A percentile compares a stretch with the other conserved stretches of the same genome.
phyloP scores from a whole-genome alignment of 495 filamentous ascomycete genomes.

The Podospora comata region DNA sequence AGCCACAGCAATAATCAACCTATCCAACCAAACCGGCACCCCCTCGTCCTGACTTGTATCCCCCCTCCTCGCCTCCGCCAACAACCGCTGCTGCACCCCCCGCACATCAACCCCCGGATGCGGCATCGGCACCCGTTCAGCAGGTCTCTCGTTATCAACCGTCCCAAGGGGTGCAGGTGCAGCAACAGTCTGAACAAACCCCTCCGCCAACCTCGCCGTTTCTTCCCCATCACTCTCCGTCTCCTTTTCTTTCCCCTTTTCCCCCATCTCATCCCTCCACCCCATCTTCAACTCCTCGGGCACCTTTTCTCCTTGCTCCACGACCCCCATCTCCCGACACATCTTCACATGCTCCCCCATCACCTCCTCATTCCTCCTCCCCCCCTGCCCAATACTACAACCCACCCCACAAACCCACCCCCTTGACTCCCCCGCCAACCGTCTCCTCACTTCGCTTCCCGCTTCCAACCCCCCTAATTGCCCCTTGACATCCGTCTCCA shows the following conservation, averaged over 20 bases:
- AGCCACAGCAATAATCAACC: slow-evolving; percentile 53
- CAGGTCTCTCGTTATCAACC: no score
- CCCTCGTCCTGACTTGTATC: slow-evolving; percentile 2
- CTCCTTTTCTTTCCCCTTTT: slow-evolving; percentile 14
- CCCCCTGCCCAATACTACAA: slow-evolving; percentile 47
- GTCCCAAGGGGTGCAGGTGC: no score
- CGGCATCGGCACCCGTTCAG: slow-evolving; percentile 7
- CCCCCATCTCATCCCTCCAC: slow-evolving; percentile 50
- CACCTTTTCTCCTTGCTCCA: slow-evolving; percentile 49
- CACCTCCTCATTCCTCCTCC: slow-evolving; percentile 65
- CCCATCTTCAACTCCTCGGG: slow-evolving; percentile 59
- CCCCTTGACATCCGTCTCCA: slow-evolving; percentile 69
- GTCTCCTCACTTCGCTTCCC: slow-evolving; percentile 55
- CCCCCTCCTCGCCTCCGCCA: neutral
- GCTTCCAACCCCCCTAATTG: slow-evolving; percentile 89
- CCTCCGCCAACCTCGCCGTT: slow-evolving; percentile 45
- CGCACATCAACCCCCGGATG: no score
- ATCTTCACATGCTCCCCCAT: slow-evolving; percentile 62
- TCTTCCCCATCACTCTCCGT: slow-evolving; percentile 32
- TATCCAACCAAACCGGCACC: slow-evolving; percentile 57
- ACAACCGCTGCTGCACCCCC: neutral
- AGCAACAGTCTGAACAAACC: slow-evolving; percentile 45
- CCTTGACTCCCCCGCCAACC: slow-evolving; percentile 60
- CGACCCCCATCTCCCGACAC: slow-evolving; percentile 56
- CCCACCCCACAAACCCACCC: slow-evolving; percentile 56